Evolutionary conservation across 345 rosid genomes (phyloP).

Genomic region (Ceriops tagal): DNA sequence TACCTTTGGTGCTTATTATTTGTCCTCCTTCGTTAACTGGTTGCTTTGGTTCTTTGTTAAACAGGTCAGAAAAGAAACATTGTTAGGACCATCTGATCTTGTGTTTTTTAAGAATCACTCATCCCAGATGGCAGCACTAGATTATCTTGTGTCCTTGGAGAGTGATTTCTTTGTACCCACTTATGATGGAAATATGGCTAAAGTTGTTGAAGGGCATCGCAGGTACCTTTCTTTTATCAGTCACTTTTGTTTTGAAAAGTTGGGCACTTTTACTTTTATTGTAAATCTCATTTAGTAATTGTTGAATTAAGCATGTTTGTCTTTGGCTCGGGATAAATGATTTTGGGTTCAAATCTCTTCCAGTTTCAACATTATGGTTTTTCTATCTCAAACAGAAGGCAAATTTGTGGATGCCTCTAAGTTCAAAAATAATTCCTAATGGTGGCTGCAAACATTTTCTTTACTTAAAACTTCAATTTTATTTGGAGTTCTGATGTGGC

Average conservation of each 20-base stretch:
- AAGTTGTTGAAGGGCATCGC: constrained; percentile 98
- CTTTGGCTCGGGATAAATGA: constrained; percentile 18
- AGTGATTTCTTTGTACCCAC: constrained; percentile 96
- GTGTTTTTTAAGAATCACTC: constrained; percentile 74
- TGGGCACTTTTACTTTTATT: neutral
- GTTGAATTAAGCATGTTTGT: constrained; percentile 1
- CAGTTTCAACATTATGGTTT: constrained; percentile 6
- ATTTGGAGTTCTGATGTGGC: neutral
- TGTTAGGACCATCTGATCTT: constrained; percentile 66
- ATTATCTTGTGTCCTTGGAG: constrained; percentile 88
- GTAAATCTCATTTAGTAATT: neutral
- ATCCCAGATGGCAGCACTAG: constrained; percentile 91
- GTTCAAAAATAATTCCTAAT: constrained; percentile 3
- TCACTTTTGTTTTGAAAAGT: neutral
- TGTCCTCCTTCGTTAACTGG: neutral
- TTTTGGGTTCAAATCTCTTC: constrained; percentile 14
- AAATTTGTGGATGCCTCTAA: constrained; percentile 11
- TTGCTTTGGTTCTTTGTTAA: constrained; percentile 12
- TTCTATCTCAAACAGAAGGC: constrained; percentile 6
- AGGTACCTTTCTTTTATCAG: constrained; percentile 40
- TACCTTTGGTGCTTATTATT: constrained; percentile 8
- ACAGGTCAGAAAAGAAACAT: constrained; percentile 84
- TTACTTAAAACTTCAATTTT: neutral
- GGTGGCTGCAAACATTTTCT: constrained; percentile 11
- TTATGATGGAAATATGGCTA: constrained; percentile 98